Evolutionary conservation across 1,284 basidiomycete genomes (phyloP).

Genomic region (Earliella scabrosa): DNA sequence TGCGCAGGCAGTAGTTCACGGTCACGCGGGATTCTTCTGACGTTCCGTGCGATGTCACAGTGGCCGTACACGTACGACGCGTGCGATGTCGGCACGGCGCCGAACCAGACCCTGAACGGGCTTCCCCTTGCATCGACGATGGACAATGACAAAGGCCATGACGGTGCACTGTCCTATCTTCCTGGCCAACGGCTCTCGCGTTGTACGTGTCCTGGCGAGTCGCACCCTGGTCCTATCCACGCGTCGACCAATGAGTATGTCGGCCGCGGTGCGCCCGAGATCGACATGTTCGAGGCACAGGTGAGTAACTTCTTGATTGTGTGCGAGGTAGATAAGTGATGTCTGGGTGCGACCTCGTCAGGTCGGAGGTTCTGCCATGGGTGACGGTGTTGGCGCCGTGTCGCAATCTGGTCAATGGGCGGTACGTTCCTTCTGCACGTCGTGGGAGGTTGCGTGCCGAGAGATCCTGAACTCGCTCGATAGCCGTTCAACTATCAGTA

Average conservation of each 20-base stretch:
- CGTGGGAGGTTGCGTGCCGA: too few relatives aligned
- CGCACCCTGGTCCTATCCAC: constrained; percentile 80
- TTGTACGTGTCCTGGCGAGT: constrained; percentile 82
- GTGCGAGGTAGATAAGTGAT: too few relatives aligned
- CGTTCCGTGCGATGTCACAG: constrained; percentile 19
- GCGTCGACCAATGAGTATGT: constrained; percentile 61
- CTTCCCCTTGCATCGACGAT: constrained; percentile 41
- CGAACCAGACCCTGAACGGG: constrained; percentile 48
- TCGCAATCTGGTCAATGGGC: constrained; percentile 54
- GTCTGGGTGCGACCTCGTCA: constrained; percentile 41
- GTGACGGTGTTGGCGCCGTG: constrained; percentile 45
- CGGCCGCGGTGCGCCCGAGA: constrained; percentile 84
- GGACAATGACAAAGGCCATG: constrained; percentile 41
- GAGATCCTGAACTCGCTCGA: constrained; percentile 6
- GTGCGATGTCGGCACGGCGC: constrained; percentile 62
- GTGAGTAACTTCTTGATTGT: constrained; percentile 10
- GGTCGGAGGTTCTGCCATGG: constrained; percentile 49
- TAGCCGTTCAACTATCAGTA: constrained; percentile 37
- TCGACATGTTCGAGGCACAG: constrained; percentile 75
- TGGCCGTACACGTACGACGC: constrained; percentile 60
- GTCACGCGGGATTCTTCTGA: neutral
- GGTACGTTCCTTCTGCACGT: too few relatives aligned
- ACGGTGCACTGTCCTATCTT: constrained; percentile 58
- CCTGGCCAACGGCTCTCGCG: constrained; percentile 79
- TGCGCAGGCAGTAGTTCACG: constrained; percentile 14